phyloP scores from a whole-genome alignment of 805 yeast species.

The Tetrapisispora fleetii region DNA sequence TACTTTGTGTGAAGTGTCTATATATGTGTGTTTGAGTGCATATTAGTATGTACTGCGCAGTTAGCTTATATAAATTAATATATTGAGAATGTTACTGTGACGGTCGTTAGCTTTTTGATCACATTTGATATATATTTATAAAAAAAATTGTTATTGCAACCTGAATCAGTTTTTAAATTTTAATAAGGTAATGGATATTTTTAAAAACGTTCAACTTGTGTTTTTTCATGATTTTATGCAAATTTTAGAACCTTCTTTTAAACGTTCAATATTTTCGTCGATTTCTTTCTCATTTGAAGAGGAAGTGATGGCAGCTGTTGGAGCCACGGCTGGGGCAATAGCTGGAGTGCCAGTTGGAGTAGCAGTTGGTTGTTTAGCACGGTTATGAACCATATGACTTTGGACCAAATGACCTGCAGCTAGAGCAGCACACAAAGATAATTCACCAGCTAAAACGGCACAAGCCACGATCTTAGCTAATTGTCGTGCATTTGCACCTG shows the following conservation, averaged over 20 bases:
- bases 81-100: not conserved
- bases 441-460: slow-evolving; percentile 91
- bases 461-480: slow-evolving; percentile 88
- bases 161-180: not conserved
- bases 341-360: slow-evolving; percentile 22
- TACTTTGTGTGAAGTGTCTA: too few species aligned
- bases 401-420: slow-evolving; percentile 98
- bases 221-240: slow-evolving; percentile 51
- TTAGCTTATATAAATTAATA: too few species aligned
- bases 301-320: not conserved
- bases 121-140: too few species aligned
- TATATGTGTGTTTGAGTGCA: not conserved
- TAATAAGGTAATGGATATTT: too few species aligned
- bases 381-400: slow-evolving; percentile 93
- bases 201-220: not conserved
- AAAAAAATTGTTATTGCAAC: not conserved
- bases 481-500: slow-evolving; percentile 92
- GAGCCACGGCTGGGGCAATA: slow-evolving; percentile 8
- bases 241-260: slow-evolving; percentile 62
- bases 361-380: slow-evolving; percentile 44
- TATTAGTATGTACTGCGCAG: not conserved
- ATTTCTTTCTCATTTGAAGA: not conserved
- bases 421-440: slow-evolving; percentile 87
- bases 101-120: not conserved
- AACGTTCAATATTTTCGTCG: slow-evolving; percentile 34